These are phyloP conservation scores for Aspergillus taichungensis DNA, from an alignment of 495 filamentous ascomycete genomes.

Conservation along the genomic window DNA sequence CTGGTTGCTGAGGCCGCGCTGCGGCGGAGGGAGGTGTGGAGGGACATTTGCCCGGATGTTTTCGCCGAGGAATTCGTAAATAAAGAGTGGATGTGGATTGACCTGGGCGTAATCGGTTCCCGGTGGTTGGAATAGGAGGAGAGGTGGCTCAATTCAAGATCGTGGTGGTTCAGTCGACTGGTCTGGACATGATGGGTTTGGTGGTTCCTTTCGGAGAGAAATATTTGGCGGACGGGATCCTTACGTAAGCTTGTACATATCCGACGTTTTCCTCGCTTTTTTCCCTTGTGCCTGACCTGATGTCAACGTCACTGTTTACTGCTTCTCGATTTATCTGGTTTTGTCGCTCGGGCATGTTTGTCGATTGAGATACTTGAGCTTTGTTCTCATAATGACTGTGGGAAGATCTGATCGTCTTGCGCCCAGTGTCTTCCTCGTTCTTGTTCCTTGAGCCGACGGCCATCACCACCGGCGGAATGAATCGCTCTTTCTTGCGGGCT, in stretches of 20 bases:
- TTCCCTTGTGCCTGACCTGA: neutral
- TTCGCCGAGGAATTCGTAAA: conserved; percentile 10
- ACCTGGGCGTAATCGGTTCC: no score
- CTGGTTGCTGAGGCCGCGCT: conserved; percentile 22
- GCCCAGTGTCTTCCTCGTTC: neutral
- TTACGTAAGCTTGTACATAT: conserved; percentile 8
- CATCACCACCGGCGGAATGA: conserved; percentile 21
- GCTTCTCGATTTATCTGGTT: neutral
- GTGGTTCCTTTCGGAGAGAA: no score
- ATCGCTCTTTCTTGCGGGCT: conserved; percentile 21
- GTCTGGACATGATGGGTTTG: no score
- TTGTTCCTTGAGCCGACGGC: conserved; percentile 8
- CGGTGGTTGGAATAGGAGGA: no score
- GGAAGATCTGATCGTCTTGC: conserved; percentile 1
- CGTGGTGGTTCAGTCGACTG: no score
- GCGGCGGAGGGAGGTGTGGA: conserved; percentile 38
- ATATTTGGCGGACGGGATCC: conserved; percentile 1
- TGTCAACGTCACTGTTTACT: neutral
- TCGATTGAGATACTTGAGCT: conserved; percentile 5
- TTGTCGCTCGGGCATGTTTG: neutral
- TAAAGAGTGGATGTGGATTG: no score
- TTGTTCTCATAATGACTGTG: conserved; percentile 10
- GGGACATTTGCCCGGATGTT: conserved; percentile 20
- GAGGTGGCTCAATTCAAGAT: no score
- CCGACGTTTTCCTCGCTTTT: neutral